Percentiles rank a stretch among this genome's conserved stretches.
phyloP scores from a whole-genome alignment of 208 protist genomes.

The Leishmania gerbilli region DNA sequence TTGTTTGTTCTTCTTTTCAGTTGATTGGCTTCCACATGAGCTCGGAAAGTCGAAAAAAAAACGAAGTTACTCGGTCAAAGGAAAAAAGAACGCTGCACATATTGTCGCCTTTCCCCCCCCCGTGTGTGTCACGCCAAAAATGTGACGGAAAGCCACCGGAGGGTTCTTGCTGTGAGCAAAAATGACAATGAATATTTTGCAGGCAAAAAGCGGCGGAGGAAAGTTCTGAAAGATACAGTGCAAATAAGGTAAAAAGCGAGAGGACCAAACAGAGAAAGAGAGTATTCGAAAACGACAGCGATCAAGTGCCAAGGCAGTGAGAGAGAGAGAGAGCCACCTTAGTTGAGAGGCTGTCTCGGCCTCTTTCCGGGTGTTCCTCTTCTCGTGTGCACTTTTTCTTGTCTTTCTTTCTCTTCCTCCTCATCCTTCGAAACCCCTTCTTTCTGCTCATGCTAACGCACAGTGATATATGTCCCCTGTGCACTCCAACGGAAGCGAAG shows the following conservation, averaged over 20 bases:
- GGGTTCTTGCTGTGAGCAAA: background rate
- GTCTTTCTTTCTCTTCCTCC: conserved; percentile 17
- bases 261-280: background rate
- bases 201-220: no score
- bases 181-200: background rate
- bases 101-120: background rate
- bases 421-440: conserved; percentile 7
- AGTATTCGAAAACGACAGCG: background rate
- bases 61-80: background rate
- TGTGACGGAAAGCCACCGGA: background rate
- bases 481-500: background rate
- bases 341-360: background rate
- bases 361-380: background rate
- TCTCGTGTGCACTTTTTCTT: conserved; percentile 1
- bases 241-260: background rate
- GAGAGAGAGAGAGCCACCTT: background rate
- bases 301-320: background rate
- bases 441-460: background rate
- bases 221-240: background rate
- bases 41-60: background rate
- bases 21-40: background rate
- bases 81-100: background rate
- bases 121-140: background rate
- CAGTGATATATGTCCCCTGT: background rate
- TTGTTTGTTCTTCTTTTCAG: background rate